A percentile compares a stretch with the other conserved stretches of the same genome.
phyloP scores from a whole-genome alignment of 2,329 filamentous ascomycete species.

The Aspergillus viridinutans region DNA sequence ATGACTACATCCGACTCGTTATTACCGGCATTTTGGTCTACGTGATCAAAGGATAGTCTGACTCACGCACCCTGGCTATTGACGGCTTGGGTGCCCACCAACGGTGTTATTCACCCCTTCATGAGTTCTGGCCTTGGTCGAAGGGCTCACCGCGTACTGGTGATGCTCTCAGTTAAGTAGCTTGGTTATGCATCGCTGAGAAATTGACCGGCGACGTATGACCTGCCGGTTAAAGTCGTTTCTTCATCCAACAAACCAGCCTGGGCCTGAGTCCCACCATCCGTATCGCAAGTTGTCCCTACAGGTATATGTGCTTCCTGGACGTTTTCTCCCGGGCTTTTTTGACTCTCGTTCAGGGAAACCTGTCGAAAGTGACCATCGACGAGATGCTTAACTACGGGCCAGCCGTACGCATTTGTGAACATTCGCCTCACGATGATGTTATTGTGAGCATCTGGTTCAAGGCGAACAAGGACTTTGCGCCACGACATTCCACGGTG shows the following conservation, averaged over 20 bases:
- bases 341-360: conserved; percentile 59
- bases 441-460: conserved; percentile 98
- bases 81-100: neutral
- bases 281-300: conserved; percentile 57
- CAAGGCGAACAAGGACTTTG: conserved; percentile 90
- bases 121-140: conserved; percentile 3
- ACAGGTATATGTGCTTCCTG: conserved; percentile 65
- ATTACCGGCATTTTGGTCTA: neutral
- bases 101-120: neutral
- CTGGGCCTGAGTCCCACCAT: conserved; percentile 57
- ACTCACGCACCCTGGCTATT: neutral
- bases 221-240: neutral
- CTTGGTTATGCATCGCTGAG: neutral
- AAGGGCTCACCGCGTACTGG: neutral
- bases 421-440: conserved; percentile 96
- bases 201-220: neutral
- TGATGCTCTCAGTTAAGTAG: neutral
- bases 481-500: conserved; percentile 90
- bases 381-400: conserved; percentile 88
- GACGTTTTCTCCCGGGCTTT: conserved; percentile 61
- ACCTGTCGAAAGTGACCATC: conserved; percentile 90
- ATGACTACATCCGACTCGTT: neutral
- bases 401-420: conserved; percentile 96
- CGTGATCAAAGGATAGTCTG: neutral
- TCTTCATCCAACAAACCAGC: conserved; percentile 4